Conservation (phyloP, 371 early-diverging fungal species). For the Saksenaea vasiformis region DNA sequence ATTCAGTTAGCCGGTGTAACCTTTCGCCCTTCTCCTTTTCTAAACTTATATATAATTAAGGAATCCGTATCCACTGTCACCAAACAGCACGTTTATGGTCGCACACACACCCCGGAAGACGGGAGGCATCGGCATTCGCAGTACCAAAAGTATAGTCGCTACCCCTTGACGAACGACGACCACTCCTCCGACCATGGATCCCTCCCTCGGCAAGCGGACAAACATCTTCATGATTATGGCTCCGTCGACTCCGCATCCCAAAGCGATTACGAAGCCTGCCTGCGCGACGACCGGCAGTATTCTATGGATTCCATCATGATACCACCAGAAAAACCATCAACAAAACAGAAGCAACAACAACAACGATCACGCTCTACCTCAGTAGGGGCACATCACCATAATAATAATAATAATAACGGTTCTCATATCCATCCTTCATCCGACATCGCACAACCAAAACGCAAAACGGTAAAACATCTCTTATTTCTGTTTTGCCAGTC, state of each 20-base stretch:
- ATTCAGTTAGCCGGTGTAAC: not conserved
- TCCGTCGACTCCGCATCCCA: constrained; percentile 6
- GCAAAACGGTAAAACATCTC: constrained; percentile 11
- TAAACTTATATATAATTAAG: not conserved
- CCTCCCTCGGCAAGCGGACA: not conserved
- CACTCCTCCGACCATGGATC: constrained; percentile 3
- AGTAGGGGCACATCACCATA: not conserved
- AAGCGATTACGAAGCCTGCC: not conserved
- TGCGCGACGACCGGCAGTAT: not conserved
- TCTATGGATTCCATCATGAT: not conserved
- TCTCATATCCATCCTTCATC: constrained; percentile 6
- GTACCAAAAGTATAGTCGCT: not conserved
- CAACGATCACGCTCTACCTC: not conserved
- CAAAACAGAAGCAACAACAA: not conserved
- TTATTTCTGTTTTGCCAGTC: not conserved
- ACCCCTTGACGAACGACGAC: not conserved
- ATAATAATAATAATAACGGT: no score
- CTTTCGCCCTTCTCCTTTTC: not conserved
- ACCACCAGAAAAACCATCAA: not conserved
- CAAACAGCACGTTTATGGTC: constrained; percentile 9
- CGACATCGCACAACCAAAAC: constrained; percentile 5
- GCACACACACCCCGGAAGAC: constrained; percentile 1
- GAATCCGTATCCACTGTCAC: constrained; percentile 14
- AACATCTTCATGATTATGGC: constrained; percentile 4
- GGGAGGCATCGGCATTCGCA: constrained; percentile 3